Evolutionary conservation across 2,329 filamentous ascomycete genomes (phyloP), one percentile per base, ranked within the genome.

Genomic region (Microascus cirrosus): DNA sequence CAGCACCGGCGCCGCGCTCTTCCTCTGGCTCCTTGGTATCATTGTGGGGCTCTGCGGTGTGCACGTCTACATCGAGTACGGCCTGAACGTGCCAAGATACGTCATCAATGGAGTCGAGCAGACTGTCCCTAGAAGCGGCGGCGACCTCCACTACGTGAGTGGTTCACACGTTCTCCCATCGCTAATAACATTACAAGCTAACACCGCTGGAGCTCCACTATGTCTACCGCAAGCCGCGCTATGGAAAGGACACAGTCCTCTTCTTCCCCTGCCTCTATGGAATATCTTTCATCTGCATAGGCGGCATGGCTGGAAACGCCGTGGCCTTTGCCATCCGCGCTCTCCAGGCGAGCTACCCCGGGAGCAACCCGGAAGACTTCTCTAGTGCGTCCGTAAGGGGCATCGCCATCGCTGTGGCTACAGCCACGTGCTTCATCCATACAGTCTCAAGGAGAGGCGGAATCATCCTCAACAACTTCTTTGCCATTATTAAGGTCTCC

Each of bases 281-380:
- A 3, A 64, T 77, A 24, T 63, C 68, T 34, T 79, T 76, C 63
- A 71, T 79, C 4, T 61, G 71, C n/a, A 63, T 79, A 4, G 77
- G 76, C 15, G 78, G 78, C 60, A 73, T 77, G 62, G 70, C 74
- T 0, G 74, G 74, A 35, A 80, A 81, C 64, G 72, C 74, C 10
- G 69, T 80, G 24, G 69, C 69, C 53, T 79, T 79, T 60, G 75
- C 71, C 11, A 63, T 70, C 1, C 69, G 74, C 52, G 66, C 73
- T 5, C 62, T 76, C 3, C 60, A 64, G 18, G 70, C 74, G 2
- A 55, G 13, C 24, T 39, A 62, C 11, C 55, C 55, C 3, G 55
- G 22, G 15, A 45, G 36, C 25, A 39, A 15, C 3, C 10, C 13
- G 12, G 58, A 61, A 1, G 52, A 65, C 1, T 52, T 50, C 45